A percentile compares a stretch with the other conserved stretches of the same genome.
Evolutionary conservation across 345 rosid genomes (phyloP).

Genomic region (Arabis hirsuta): DNA sequence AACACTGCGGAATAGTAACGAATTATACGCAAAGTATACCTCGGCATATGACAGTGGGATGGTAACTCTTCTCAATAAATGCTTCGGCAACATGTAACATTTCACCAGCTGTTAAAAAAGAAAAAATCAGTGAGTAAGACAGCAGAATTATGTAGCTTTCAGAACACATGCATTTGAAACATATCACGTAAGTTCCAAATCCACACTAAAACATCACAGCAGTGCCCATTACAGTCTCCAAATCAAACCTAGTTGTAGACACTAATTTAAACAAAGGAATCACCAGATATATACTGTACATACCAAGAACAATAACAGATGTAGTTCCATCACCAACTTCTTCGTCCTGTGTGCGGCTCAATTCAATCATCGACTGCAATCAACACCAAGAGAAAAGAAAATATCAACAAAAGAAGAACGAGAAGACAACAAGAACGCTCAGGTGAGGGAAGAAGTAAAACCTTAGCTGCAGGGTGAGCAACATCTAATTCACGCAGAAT

Average conservation of each 20-base stretch:
- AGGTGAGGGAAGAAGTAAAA: conserved; percentile 19
- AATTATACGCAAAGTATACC: conserved; percentile 49
- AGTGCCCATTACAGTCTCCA: conserved; percentile 3
- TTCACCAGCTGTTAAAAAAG: conserved; percentile 75
- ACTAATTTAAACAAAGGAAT: neutral
- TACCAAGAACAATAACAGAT: conserved; percentile 95
- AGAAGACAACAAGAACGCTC: neutral
- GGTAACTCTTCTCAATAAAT: conserved; percentile 83
- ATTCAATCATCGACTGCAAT: conserved; percentile 91
- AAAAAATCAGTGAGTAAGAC: neutral
- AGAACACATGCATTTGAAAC: neutral
- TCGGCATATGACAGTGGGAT: conserved; percentile 92
- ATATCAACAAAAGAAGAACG: neutral
- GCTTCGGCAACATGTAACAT: conserved; percentile 99
- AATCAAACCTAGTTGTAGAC: neutral
- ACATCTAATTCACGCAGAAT: conserved; percentile 88
- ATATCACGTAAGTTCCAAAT: neutral
- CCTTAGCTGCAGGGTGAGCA: conserved; percentile 99
- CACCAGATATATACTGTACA: conserved; percentile 11
- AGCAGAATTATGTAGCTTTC: neutral
- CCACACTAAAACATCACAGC: neutral
- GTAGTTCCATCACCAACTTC: conserved; percentile 99
- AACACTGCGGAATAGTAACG: neutral
- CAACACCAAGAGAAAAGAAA: conserved; percentile 7
- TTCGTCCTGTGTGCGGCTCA: conserved; percentile 96